Base-by-base conservation (phyloP, 176 grass and related monocot species). In the Oryza meyeriana region DNA sequence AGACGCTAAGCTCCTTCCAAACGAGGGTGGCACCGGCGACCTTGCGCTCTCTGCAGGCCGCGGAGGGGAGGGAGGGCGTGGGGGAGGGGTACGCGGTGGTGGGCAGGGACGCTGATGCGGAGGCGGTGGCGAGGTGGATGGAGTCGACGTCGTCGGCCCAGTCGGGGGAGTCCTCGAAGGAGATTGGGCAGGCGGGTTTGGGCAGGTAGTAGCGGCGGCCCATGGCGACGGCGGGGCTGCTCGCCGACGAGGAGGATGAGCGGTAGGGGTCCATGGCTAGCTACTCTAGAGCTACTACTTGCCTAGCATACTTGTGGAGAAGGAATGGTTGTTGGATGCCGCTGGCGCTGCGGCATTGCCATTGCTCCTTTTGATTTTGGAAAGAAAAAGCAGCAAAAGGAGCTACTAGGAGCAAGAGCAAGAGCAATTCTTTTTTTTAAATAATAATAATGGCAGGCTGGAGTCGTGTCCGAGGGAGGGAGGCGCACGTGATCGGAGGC, bases 81-180 rank as follows among this genome's bases (percentile, higher is more conserved):
- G 92, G 86, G 47, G 84, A 88, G 20, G 95, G 88, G 38, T 87
- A 88, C 1, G 95, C 81, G 80, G 88, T 86, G 86, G 88, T 92
- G 50, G 82, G 89, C 12, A 84, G 79, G 81, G 86, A 88, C 27
- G 86, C 85, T 14, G 90, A 87, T 17, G 82, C 84, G 10, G 90
- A 66, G 50, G 78, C 64, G 14, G 78, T 69, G 39, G 90, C 84
- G 39, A 83, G 39, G 72, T 87, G 87, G 38, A 92, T 87, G 27
- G 77, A 81, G 59, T 88, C 91, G 59, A 97, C 92, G 80, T 94
- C 95, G 88, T 98, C 95, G 47, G 88, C 92, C 95, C 95, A 98
- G 52, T 98, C 95, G 2, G 95, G 95, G 18, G 95, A 98, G 45
- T 98, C 95, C 82, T 98, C 92, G 62, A 98, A 98, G 20, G 95